These are phyloP conservation scores for Hyphopichia khmerensis DNA, from an alignment of 1,139 yeast genomes.

Conservation along the genomic window DNA sequence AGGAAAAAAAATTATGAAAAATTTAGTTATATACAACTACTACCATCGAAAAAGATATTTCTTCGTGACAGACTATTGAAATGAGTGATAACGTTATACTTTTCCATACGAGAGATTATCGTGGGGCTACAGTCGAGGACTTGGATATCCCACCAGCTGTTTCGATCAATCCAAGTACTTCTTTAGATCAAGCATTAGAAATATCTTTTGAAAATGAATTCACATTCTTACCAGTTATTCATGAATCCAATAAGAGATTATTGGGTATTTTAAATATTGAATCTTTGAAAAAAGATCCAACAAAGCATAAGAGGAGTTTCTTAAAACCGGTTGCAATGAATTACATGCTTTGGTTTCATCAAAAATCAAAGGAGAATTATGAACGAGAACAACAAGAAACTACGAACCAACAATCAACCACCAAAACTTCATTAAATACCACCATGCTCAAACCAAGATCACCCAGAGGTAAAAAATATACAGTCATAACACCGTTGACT, in stretches of 20 bases:
- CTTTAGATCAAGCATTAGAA: constrained; percentile 46
- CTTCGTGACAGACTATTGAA: no score
- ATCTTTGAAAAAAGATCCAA: constrained; percentile 28
- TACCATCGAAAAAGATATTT: no score
- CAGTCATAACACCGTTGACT: constrained; percentile 54
- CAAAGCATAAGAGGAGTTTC: constrained; percentile 21
- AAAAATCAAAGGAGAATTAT: constrained; percentile 34
- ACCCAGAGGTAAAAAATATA: constrained; percentile 31
- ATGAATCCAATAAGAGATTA: constrained; percentile 47
- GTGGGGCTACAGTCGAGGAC: constrained; percentile 62
- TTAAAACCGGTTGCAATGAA: constrained; percentile 32
- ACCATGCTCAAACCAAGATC: constrained; percentile 32
- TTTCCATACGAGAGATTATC: constrained; percentile 39
- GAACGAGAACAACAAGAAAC: constrained; percentile 16
- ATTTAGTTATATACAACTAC: no score
- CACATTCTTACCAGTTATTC: constrained; percentile 58
- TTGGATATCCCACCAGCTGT: constrained; percentile 62
- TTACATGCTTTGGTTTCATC: constrained; percentile 48
- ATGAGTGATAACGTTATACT: constrained; percentile 12
- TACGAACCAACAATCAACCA: constrained; percentile 7
- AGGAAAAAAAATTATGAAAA: no score
- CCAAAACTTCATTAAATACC: constrained; percentile 25
- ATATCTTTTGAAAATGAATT: constrained; percentile 57
- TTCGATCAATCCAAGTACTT: constrained; percentile 53
- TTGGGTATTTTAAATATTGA: constrained; percentile 59